A percentile compares a stretch with the other conserved stretches of the same genome.
These are phyloP conservation scores for Passalora sequoiae DNA, from an alignment of 2,329 filamentous ascomycete species.

Conservation along the genomic window DNA sequence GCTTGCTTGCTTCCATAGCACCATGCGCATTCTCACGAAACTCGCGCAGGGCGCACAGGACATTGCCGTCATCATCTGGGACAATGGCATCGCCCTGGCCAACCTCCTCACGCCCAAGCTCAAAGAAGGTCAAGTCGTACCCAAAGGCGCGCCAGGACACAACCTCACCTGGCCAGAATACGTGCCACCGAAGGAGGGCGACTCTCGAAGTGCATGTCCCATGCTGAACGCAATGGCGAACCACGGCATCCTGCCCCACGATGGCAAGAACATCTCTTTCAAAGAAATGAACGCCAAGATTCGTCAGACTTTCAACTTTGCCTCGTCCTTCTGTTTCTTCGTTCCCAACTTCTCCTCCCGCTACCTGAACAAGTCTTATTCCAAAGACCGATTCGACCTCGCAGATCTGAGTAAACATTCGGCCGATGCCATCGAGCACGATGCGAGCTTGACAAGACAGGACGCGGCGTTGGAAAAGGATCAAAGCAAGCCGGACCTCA, in stretches of 20 bases:
- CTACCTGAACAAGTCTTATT: slow-evolving; percentile 28
- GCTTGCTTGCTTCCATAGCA: no score
- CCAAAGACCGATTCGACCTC: slow-evolving; percentile 26
- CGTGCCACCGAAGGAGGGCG: slow-evolving; percentile 34
- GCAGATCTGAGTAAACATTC: slow-evolving; percentile 26
- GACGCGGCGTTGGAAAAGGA: slow-evolving; percentile 35
- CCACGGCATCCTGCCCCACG: slow-evolving; percentile 29
- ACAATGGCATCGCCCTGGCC: slow-evolving; percentile 36
- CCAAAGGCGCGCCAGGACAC: slow-evolving; percentile 33
- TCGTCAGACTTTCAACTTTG: slow-evolving; percentile 30
- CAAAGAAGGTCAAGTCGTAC: slow-evolving; percentile 36
- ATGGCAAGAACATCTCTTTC: slow-evolving; percentile 29
- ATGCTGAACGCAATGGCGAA: slow-evolving; percentile 32
- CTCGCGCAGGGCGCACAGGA: slow-evolving; percentile 31
- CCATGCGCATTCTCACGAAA: slow-evolving; percentile 24
- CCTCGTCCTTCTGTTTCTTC: slow-evolving; percentile 29
- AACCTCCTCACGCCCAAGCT: slow-evolving; percentile 37
- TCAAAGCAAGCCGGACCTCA: slow-evolving; percentile 36
- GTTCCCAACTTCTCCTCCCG: slow-evolving; percentile 26
- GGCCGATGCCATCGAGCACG: slow-evolving; percentile 27
- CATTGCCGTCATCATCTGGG: slow-evolving; percentile 37
- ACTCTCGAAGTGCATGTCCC: slow-evolving; percentile 31
- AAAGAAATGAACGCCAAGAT: slow-evolving; percentile 24
- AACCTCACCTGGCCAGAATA: slow-evolving; percentile 37
- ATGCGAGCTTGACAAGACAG: slow-evolving; percentile 30